Evolutionary conservation across 345 rosid species (phyloP).

Genomic region (Acer campestre): DNA sequence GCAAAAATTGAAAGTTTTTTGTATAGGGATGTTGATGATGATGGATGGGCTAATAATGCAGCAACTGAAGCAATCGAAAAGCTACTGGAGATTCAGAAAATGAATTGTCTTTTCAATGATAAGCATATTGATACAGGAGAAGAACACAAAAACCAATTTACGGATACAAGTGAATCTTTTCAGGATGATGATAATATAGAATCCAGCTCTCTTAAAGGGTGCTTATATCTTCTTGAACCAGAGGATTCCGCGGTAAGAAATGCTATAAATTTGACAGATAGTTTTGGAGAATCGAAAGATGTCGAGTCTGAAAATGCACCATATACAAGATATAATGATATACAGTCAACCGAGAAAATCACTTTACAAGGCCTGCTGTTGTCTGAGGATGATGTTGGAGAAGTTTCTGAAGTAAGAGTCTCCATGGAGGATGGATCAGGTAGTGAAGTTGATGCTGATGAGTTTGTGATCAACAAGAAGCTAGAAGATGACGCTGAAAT

Average conservation of each 20-base stretch:
- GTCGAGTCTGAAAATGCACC: constrained; percentile 23
- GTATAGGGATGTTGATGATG: constrained; percentile 29
- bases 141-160: constrained; percentile 19
- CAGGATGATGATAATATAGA: constrained; percentile 16
- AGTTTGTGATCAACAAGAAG: constrained; percentile 3
- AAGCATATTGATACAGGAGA: constrained; percentile 15
- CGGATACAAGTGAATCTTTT: constrained; percentile 25
- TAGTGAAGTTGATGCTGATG: neutral
- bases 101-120: constrained; percentile 8
- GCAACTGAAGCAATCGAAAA: constrained; percentile 43
- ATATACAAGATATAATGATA: neutral
- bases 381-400: neutral
- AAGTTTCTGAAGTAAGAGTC: constrained; percentile 16
- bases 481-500: neutral
- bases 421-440: neutral
- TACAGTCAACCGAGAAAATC: constrained; percentile 9
- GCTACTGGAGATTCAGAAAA: constrained; percentile 35
- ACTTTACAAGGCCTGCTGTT: neutral
- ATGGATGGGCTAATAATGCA: constrained; percentile 40
- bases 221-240: constrained; percentile 5
- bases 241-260: neutral
- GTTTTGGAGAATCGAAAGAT: constrained; percentile 11
- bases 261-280: neutral
- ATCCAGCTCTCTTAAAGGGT: constrained; percentile 1
- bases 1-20: constrained; percentile 2